Percentiles rank a stretch among this genome's conserved stretches.
Evolutionary conservation across 352 stramenopile genomes (phyloP).

Genomic region (Phytophthora macrochlamydospora): DNA sequence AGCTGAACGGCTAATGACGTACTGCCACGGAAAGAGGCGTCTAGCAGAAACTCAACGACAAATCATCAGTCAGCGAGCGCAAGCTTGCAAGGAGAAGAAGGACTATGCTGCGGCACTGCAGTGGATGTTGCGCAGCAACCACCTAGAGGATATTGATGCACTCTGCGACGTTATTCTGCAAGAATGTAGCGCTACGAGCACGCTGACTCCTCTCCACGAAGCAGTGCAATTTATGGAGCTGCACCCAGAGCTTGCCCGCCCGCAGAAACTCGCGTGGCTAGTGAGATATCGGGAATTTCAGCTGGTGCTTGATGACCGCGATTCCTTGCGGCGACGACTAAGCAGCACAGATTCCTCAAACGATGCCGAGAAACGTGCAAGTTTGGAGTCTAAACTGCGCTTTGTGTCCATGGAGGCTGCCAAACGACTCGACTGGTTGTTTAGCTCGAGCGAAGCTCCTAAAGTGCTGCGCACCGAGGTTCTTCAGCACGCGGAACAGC

Average conservation of each 20-base stretch:
- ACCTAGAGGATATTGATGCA: conserved; percentile 60
- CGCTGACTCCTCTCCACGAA: conserved; percentile 59
- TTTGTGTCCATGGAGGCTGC: conserved; percentile 77
- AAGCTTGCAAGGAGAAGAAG: conserved; percentile 44
- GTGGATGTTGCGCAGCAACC: conserved; percentile 67
- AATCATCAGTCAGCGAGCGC: conserved; percentile 48
- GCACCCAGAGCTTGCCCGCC: conserved; percentile 46
- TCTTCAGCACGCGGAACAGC: conserved; percentile 50
- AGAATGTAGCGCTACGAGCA: conserved; percentile 43
- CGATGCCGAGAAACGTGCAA: conserved; percentile 25
- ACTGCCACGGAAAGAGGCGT: conserved; percentile 57
- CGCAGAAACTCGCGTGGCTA: conserved; percentile 62
- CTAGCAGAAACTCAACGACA: conserved; percentile 37
- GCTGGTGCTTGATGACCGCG: conserved; percentile 69
- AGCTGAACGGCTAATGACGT: conserved; percentile 54
- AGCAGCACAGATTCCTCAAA: conserved; percentile 16
- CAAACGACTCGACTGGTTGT: conserved; percentile 57
- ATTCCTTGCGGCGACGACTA: conserved; percentile 45
- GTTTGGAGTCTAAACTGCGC: conserved; percentile 44
- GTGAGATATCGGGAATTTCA: conserved; percentile 73
- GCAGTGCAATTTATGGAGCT: conserved; percentile 74
- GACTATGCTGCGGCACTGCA: conserved; percentile 55
- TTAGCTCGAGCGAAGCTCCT: conserved; percentile 48
- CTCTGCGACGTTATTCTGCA: conserved; percentile 62
- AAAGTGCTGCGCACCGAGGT: conserved; percentile 48